These are phyloP conservation scores for Hemileccinum impolitum DNA, from an alignment of 768 basidiomycete genomes.

Conservation along the genomic window DNA sequence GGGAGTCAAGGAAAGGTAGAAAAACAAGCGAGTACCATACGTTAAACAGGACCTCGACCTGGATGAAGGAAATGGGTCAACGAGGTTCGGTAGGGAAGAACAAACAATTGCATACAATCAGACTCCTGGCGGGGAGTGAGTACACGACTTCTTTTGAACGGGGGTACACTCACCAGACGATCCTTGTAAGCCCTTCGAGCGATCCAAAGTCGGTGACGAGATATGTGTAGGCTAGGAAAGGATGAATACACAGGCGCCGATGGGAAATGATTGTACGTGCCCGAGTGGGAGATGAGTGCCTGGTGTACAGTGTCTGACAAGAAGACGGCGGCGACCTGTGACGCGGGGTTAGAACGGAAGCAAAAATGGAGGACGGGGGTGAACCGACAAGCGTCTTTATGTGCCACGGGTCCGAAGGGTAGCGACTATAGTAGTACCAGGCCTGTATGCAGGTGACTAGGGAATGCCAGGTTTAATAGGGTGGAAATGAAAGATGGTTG, in stretches of 20 bases:
- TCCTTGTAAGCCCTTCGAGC: slow-evolving; percentile 23
- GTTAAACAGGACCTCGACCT: slow-evolving; percentile 56
- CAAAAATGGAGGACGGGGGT: not conserved
- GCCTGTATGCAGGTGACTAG: slow-evolving; percentile 56
- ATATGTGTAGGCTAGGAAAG: slow-evolving; percentile 45
- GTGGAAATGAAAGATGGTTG: not conserved
- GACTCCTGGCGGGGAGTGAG: slow-evolving; percentile 21
- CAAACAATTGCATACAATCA: slow-evolving; percentile 18
- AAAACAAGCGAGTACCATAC: slow-evolving; percentile 17
- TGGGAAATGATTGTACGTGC: slow-evolving; percentile 25
- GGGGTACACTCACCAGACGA: slow-evolving; percentile 42
- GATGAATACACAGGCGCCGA: not conserved
- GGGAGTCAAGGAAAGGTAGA: not conserved
- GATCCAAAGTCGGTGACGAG: slow-evolving; percentile 40
- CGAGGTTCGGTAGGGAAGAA: not conserved
- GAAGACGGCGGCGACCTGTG: slow-evolving; percentile 51
- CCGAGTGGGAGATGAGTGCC: slow-evolving; percentile 51
- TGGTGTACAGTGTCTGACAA: slow-evolving; percentile 56
- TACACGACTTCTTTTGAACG: not conserved
- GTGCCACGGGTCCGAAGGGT: slow-evolving; percentile 51
- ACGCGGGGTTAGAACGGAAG: not conserved
- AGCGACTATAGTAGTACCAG: slow-evolving; percentile 50
- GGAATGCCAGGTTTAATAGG: slow-evolving; percentile 1
- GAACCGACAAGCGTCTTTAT: slow-evolving; percentile 45
- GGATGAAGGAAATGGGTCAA: slow-evolving; percentile 1